Base-by-base conservation (phyloP, 140 eudicot genomes). In the Stevia rebaudiana region DNA sequence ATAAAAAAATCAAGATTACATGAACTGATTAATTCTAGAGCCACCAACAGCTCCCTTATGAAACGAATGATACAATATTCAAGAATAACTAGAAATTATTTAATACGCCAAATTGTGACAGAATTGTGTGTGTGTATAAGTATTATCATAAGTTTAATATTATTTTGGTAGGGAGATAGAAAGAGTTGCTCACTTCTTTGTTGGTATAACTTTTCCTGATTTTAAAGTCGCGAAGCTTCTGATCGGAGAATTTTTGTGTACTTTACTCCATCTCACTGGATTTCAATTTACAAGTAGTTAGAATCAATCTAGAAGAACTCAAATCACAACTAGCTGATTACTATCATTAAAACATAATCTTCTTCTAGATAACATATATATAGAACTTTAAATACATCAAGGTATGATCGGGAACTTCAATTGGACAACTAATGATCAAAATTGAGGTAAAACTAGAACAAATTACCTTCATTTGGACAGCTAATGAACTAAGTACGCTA, bases 161-260 rank as follows among this genome's bases (percentile, higher is more conserved):
- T 23, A 30, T 16, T 61, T 35, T 25, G 47, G 24, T 3, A 65
- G 31, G 42, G 24, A 48, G 15, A 36, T 61, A 66, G 69, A 64
- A 16, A 50, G 65, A 40, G 25, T 0, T 41, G 58, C 82, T 78
- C 69, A 91, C 96, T 82, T 90, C 61, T 80, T 87, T 53, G 67
- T 61, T 11, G 83, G 80, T 73, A 70, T 74, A 73, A 82, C 50
- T 50, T 80, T 87, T 56, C 69, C 80, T 65, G 98, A 79, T 36
- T 82, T 87, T 18, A 77, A 65, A 28, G 91, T 72, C 17, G 91
- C 86, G 58, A 80, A 87, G 70, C 84, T 76, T 78, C 95, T 79
- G 18, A 73, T 24, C 1, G 78, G 73, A 57, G 47, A 72, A 37
- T 54, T 67, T 59, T 39, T 15, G 4, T 42, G 67, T 39, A 51